phyloP scores from a whole-genome alignment of 805 yeast genomes.

The Jamesozyma hellenica region DNA sequence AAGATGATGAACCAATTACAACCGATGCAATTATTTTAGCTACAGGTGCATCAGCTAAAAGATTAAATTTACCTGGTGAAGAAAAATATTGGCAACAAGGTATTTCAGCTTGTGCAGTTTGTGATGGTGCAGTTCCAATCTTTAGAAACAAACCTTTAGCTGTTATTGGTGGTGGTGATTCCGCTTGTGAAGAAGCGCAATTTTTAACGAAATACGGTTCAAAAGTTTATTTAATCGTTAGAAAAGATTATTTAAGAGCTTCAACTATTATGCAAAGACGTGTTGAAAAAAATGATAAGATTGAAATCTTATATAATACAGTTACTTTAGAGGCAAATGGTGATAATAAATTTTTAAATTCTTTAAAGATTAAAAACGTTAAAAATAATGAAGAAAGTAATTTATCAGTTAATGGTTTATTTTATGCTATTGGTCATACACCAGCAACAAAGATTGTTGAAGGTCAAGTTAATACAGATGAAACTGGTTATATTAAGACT shows the following conservation, averaged over 20 bases:
- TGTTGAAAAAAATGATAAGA: constrained; percentile 70
- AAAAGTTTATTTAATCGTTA: constrained; percentile 84
- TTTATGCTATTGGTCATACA: constrained; percentile 95
- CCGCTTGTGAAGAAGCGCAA: constrained; percentile 98
- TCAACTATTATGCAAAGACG: constrained; percentile 96
- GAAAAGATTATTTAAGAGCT: constrained; percentile 92
- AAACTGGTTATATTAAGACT: constrained; percentile 79
- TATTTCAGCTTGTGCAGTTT: constrained; percentile 98
- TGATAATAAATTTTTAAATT: constrained; percentile 71
- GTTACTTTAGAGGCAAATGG: constrained; percentile 86
- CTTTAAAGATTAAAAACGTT: constrained; percentile 58
- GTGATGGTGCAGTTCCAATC: constrained; percentile 99
- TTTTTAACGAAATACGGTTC: constrained; percentile 96
- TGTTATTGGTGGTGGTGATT: constrained; percentile 98
- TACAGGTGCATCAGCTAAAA: constrained; percentile 97
- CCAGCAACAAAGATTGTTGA: constrained; percentile 85
- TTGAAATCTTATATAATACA: constrained; percentile 82
- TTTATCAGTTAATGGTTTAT: constrained; percentile 77
- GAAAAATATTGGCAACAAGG: constrained; percentile 98
- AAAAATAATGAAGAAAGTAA: constrained; percentile 60
- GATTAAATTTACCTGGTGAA: constrained; percentile 91
- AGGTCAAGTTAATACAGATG: constrained; percentile 75
- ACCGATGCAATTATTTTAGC: constrained; percentile 89
- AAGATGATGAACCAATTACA: constrained; percentile 82
- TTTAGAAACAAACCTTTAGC: constrained; percentile 97